Base-by-base conservation (phyloP, 352 stramenopile species). In the Phytophthora crassamura region DNA sequence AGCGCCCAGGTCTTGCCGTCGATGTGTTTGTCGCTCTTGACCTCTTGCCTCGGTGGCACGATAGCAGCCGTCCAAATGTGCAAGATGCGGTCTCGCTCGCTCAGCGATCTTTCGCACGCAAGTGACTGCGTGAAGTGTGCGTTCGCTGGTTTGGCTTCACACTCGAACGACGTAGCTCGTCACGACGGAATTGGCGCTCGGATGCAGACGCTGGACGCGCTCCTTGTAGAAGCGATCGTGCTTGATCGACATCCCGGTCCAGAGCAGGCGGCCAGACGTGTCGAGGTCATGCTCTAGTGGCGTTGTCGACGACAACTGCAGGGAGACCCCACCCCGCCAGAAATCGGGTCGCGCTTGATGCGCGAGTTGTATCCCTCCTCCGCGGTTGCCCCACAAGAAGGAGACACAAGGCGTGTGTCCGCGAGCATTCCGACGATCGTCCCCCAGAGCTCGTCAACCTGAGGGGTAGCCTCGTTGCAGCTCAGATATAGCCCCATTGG, bases 191-290 rank as follows among this genome's bases (percentile, higher is more conserved):
- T 61, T 61, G 10, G 18, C 40, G 41, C 35, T 51, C 22, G 40
- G 16, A 14, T 64, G 56, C 8, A 58, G 33, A 12, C 46, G 36
- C 15, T 64, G 35, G 9, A 64, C 40, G 15, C 34, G 33, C 22
- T 61, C 36, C 39, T 65, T 59, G 36, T 38, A 52, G 18, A 46
- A 65, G n/a, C 22, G 16, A 32, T 45, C 39, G 22, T 55, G 25
- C 30, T 65, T 65, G 20, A 55, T 28, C 36, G 52, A 30, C 47
- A 52, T 65, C 15, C 57, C 57, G 30, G 22, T 38, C 38, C 57
- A 59, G 28, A 65, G 41, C 16, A 65, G 41, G 4, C 30, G 35
- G 30, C 42, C 34, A 35, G 36, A 28, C 18, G 45, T 8, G n/a
- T 64, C 30, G 8, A 64, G 28, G 15, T 57, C 56, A 16, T 38